Percentiles rank a stretch among this genome's conserved stretches.
Conservation (phyloP, 352 stramenopile species). For the Phytophthora citrophthora region DNA sequence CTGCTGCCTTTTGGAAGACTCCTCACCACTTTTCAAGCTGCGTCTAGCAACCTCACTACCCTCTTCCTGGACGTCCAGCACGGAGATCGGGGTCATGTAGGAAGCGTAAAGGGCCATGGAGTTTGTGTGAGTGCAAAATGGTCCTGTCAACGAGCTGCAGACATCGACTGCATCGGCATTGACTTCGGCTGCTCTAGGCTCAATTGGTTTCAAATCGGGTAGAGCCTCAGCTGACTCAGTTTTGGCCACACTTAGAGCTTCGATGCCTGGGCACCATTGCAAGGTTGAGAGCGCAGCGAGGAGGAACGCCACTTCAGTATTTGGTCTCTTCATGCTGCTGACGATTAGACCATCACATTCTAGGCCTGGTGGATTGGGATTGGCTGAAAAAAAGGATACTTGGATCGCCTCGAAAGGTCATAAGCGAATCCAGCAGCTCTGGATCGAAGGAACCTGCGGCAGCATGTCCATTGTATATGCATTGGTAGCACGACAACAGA, state of each 20-base stretch:
- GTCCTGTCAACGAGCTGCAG: slow-evolving; percentile 71
- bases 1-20: neutral
- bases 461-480: slow-evolving; percentile 83
- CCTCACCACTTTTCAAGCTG: slow-evolving; percentile 6
- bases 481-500: slow-evolving; percentile 73
- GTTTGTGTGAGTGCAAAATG: slow-evolving; percentile 59
- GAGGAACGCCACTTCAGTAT: slow-evolving; percentile 1
- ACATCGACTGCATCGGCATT: slow-evolving; percentile 27
- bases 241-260: neutral
- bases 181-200: neutral
- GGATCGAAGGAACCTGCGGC: neutral
- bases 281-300: slow-evolving; percentile 7
- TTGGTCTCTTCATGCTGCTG: slow-evolving; percentile 10
- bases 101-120: slow-evolving; percentile 41
- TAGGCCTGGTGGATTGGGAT: slow-evolving; percentile 10
- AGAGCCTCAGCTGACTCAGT: neutral
- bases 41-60: slow-evolving; percentile 12
- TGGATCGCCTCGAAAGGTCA: slow-evolving; percentile 30
- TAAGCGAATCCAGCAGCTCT: slow-evolving; percentile 4
- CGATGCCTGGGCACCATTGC: slow-evolving; percentile 3
- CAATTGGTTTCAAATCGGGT: neutral
- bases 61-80: slow-evolving; percentile 29
- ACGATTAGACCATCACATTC: neutral
- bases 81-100: slow-evolving; percentile 71
- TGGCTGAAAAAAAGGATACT: slow-evolving; percentile 36